A percentile compares a stretch with the other conserved stretches of the same genome.
phyloP scores from a whole-genome alignment of 176 grass and related monocot species.

The Oryza glumipatula region DNA sequence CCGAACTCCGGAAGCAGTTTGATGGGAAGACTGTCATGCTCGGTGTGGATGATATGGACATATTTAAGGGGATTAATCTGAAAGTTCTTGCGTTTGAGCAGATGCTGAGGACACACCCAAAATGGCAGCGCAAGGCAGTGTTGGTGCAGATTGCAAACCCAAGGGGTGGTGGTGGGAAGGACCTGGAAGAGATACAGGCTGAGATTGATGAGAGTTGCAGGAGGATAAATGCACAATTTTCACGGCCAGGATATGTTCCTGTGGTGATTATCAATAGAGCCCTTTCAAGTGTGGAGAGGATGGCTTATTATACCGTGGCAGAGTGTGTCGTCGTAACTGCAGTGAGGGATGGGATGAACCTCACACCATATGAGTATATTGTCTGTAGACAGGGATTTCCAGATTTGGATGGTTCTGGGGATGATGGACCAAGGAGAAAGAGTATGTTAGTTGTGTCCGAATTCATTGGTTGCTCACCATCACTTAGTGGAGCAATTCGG shows the following conservation, averaged over 20 bases:
- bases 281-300: constrained; percentile 57
- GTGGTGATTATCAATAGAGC: constrained; percentile 47
- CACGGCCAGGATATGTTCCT: constrained; percentile 47
- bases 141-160: constrained; percentile 54
- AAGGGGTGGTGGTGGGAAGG: constrained; percentile 40
- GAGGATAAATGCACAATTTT: constrained; percentile 52
- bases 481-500: constrained; percentile 52
- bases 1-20: constrained; percentile 56
- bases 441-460: constrained; percentile 57
- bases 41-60: constrained; percentile 53
- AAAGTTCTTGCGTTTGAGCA: constrained; percentile 55
- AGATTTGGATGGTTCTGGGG: constrained; percentile 26
- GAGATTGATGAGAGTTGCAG: constrained; percentile 36
- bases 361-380: constrained; percentile 72
- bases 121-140: constrained; percentile 56
- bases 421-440: constrained; percentile 12
- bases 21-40: constrained; percentile 55
- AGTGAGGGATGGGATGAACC: constrained; percentile 60
- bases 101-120: constrained; percentile 46
- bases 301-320: constrained; percentile 59
- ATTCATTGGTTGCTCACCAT: constrained; percentile 63
- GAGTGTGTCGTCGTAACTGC: constrained; percentile 67
- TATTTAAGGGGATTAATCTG: constrained; percentile 57
- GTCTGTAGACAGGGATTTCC: constrained; percentile 62
- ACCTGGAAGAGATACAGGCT: constrained; percentile 35